These are phyloP conservation scores for Coccinonectria pachysandricola DNA, from an alignment of 2,329 filamentous ascomycete species.

Conservation along the genomic window DNA sequence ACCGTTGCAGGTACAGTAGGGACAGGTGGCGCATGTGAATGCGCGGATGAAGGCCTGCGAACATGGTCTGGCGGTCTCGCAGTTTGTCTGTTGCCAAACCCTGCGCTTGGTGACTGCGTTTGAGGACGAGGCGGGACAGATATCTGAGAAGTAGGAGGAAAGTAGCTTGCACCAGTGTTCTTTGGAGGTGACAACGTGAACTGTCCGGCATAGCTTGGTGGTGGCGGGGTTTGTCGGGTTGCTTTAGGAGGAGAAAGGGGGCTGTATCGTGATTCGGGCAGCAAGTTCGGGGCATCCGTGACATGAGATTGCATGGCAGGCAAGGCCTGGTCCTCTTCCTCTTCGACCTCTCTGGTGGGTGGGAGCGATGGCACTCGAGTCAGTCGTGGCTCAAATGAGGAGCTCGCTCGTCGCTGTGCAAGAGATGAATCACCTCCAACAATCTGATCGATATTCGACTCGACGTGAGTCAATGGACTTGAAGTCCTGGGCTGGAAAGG, in stretches of 20 bases:
- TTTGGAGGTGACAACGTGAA: slow-evolving; percentile 47
- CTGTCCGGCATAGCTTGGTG: slow-evolving; percentile 29
- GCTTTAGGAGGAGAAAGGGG: slow-evolving; percentile 23
- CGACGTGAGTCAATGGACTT: slow-evolving; percentile 55
- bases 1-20: slow-evolving; percentile 16
- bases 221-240: slow-evolving; percentile 40
- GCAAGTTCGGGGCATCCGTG: slow-evolving; percentile 14
- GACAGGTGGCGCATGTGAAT: slow-evolving; percentile 31
- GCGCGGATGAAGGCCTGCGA: slow-evolving; percentile 44
- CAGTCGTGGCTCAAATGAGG: slow-evolving; percentile 44
- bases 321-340: slow-evolving; percentile 35
- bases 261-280: slow-evolving; percentile 28
- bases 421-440: slow-evolving; percentile 28
- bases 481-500: slow-evolving; percentile 55
- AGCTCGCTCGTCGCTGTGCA: slow-evolving; percentile 39
- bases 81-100: slow-evolving; percentile 27
- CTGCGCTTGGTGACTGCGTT: slow-evolving; percentile 49
- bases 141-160: slow-evolving; percentile 37
- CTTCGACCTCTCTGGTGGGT: slow-evolving; percentile 52
- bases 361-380: slow-evolving; percentile 48
- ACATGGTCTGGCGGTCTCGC: slow-evolving; percentile 30
- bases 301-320: slow-evolving; percentile 17
- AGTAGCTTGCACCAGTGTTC: slow-evolving; percentile 39
- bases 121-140: slow-evolving; percentile 48
- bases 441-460: slow-evolving; percentile 36